These are phyloP conservation scores for Chrysoporthe cubensis DNA, from an alignment of 2,329 filamentous ascomycete genomes.

Conservation along the genomic window DNA sequence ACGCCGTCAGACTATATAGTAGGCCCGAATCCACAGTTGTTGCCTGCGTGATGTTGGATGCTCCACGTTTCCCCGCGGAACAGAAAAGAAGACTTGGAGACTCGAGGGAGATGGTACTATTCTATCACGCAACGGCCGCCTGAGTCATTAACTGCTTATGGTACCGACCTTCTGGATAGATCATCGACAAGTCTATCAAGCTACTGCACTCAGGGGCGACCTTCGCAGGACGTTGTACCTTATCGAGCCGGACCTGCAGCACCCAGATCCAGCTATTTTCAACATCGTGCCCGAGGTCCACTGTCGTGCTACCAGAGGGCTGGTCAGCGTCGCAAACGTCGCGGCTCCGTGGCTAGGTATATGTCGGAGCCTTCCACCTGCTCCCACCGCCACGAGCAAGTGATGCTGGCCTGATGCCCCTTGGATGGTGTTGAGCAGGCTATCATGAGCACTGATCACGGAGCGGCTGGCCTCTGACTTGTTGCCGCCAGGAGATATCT, in stretches of 20 bases:
- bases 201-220: neutral
- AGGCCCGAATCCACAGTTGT: slow-evolving; percentile 9
- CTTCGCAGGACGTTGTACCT: neutral
- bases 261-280: neutral
- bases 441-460: neutral
- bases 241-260: neutral
- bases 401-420: neutral
- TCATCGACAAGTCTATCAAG: neutral
- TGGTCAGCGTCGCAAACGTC: neutral
- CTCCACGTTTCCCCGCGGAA: neutral
- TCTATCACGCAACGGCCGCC: slow-evolving; percentile 12
- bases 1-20: neutral
- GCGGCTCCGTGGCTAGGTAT: neutral
- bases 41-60: neutral
- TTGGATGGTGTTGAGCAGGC: neutral
- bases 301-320: too few species aligned
- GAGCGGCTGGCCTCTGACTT: neutral
- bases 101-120: neutral
- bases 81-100: too few species aligned
- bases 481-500: neutral
- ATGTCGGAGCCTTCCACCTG: too few species aligned
- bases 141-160: neutral
- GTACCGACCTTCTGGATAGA: neutral
- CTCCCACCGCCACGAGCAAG: neutral
- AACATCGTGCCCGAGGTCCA: too few species aligned